Base-by-base conservation (phyloP, 352 stramenopile genomes). In the Thraustochytrium sp. region DNA sequence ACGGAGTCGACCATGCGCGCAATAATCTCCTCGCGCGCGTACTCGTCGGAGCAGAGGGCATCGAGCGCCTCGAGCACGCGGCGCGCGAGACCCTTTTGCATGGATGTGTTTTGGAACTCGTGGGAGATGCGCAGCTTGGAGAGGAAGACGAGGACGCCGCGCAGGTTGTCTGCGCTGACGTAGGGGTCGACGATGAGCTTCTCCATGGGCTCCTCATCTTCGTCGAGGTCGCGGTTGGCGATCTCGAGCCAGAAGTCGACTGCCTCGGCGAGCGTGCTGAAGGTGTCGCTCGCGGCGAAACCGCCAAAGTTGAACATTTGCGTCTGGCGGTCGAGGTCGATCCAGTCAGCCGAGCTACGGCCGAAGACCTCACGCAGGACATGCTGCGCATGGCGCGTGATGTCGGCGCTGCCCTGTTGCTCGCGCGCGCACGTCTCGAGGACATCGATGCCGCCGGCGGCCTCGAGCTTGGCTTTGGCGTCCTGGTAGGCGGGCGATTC, bases 1-100 rank as follows among this genome's bases (percentile, higher is more conserved):
- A 80, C 68, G 18, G 34, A 55, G 68, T 80, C 68, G 21, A 65
- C 68, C 68, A 80, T 80, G 51, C 68, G 68, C 5, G 48, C 37
- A 16, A 80, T 68, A 21, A 80, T 68, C 38, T 80, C 68, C 51
- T 65, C 68, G 16, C 48, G 53, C 13, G 53, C 68, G 38, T 51
- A 61, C 68, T 61, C 48, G 42, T 80, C 68, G 51, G 44, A 16
- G 68, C 46, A 61, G 5, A 80, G 37, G 9, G 53, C 40, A 16
- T 80, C 68, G 23, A 80, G 53, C 13, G 44, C 68, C 2, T 80
- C 68, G n/a, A 80, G 42, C 29, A 80, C 68, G 0, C 68, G 48
- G 13, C 40, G 31, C 29, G 68, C 68, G 4, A 80, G 68, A 2
- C 68, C 68, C 21, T 18, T 18, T 26, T 53, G 68, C 42, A 80